Evolutionary conservation across 148 eudicot genomes (phyloP).

Genomic region (Diospyros lotus): DNA sequence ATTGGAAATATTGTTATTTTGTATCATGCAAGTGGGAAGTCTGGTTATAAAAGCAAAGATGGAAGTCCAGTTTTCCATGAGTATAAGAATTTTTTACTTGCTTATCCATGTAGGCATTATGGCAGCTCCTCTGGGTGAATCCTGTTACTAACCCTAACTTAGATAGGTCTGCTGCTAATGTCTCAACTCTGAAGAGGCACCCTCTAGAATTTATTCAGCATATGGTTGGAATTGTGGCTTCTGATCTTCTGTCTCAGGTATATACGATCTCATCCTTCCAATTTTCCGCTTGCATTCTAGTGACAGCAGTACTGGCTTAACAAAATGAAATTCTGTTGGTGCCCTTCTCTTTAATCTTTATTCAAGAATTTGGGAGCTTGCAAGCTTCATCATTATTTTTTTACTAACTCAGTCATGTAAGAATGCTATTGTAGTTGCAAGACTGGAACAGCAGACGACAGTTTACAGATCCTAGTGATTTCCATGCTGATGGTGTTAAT

Average conservation of each 20-base stretch:
- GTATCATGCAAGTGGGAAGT: no score
- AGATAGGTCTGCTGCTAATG: conserved; percentile 30
- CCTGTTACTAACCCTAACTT: conserved; percentile 48
- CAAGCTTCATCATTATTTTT: no score
- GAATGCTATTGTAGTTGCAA: conserved; percentile 61
- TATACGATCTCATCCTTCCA: conserved; percentile 5
- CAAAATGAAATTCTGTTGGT: neutral
- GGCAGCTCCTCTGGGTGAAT: conserved; percentile 94
- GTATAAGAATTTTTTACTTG: conserved; percentile 7
- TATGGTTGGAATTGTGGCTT: conserved; percentile 73
- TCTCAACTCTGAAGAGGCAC: conserved; percentile 46
- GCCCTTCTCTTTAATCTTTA: neutral
- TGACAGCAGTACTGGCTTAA: neutral
- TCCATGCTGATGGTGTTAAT: conserved; percentile 94
- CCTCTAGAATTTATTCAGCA: conserved; percentile 80
- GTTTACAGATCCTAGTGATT: conserved; percentile 74
- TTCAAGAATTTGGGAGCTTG: no score
- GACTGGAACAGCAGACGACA: conserved; percentile 98
- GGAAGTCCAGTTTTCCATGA: conserved; percentile 3
- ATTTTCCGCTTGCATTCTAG: neutral
- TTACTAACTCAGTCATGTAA: conserved; percentile 13
- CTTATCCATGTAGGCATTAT: conserved; percentile 58
- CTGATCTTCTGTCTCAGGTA: conserved; percentile 96
- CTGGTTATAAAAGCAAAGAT: no score
- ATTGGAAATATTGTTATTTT: no score